Evolutionary conservation across 345 rosid genomes (phyloP).

Genomic region (Cardamine resedifolia): DNA sequence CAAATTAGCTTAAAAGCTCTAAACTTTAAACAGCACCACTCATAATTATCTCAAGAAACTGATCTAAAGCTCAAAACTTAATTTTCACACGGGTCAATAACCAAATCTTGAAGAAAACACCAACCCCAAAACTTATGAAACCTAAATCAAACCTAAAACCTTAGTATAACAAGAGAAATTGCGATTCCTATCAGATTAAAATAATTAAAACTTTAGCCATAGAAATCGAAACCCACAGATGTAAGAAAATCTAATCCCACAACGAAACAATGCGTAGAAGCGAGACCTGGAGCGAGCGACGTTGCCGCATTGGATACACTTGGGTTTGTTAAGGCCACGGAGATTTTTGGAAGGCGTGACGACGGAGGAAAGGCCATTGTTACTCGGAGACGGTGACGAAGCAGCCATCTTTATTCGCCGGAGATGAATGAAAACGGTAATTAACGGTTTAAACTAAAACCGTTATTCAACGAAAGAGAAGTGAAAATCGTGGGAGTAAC

Average conservation of each 20-base stretch:
- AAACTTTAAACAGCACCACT: neutral
- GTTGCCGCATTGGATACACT: slow-evolving; percentile 94
- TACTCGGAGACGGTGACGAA: slow-evolving; percentile 51
- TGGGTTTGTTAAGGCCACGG: slow-evolving; percentile 97
- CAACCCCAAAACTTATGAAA: neutral
- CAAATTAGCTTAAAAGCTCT: neutral
- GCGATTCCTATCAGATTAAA: neutral
- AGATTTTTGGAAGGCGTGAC: slow-evolving; percentile 66
- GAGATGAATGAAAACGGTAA: neutral
- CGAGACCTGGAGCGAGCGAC: slow-evolving; percentile 89
- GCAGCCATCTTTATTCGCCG: slow-evolving; percentile 50
- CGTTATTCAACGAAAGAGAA: slow-evolving; percentile 4
- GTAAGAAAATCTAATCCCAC: neutral
- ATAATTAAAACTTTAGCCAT: neutral
- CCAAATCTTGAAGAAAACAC: neutral
- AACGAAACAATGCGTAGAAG: slow-evolving; percentile 11
- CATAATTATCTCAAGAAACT: neutral
- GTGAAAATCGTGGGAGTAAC: neutral
- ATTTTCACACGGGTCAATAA: neutral
- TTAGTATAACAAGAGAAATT: neutral
- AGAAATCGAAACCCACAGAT: slow-evolving; percentile 5
- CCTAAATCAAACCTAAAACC: neutral
- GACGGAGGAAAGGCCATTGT: slow-evolving; percentile 37
- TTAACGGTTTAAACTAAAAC: slow-evolving; percentile 28
- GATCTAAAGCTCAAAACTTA: slow-evolving; percentile 13